These are phyloP conservation scores for Cystofilobasidium macerans DNA, from an alignment of 768 basidiomycete genomes.

Conservation along the genomic window DNA sequence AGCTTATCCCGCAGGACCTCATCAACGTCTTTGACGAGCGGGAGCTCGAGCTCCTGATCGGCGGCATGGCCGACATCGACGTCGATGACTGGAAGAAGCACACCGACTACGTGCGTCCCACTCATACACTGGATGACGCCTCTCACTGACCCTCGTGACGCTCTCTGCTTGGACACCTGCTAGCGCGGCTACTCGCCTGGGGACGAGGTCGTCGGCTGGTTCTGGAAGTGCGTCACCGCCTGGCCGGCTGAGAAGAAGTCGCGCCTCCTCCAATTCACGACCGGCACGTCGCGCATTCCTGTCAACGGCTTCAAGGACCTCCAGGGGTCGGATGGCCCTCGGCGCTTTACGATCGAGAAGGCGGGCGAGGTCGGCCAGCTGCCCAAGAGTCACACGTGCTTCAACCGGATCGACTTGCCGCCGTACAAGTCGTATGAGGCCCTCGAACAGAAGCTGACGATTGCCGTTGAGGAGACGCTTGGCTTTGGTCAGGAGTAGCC, in stretches of 20 bases:
- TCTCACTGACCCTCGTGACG: neutral
- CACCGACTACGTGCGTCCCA: slow-evolving; percentile 60
- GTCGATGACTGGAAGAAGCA: slow-evolving; percentile 99
- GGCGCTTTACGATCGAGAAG: slow-evolving; percentile 97
- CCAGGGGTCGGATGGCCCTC: slow-evolving; percentile 92
- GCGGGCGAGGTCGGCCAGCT: slow-evolving; percentile 91
- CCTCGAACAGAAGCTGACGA: slow-evolving; percentile 85
- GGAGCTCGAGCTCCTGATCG: slow-evolving; percentile 90
- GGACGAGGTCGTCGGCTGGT: slow-evolving; percentile 74
- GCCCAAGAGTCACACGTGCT: slow-evolving; percentile 96
- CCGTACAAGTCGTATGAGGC: slow-evolving; percentile 71
- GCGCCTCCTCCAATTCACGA: slow-evolving; percentile 82
- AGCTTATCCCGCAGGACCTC: slow-evolving; percentile 93
- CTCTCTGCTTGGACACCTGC: neutral
- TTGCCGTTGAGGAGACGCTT: slow-evolving; percentile 44
- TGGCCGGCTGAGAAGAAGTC: slow-evolving; percentile 83
- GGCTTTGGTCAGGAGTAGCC: slow-evolving; percentile 18
- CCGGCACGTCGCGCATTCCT: slow-evolving; percentile 85
- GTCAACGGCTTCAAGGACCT: slow-evolving; percentile 98
- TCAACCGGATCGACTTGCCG: slow-evolving; percentile 84
- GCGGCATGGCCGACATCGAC: slow-evolving; percentile 99
- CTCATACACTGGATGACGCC: too few relatives aligned
- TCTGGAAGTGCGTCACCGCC: slow-evolving; percentile 96
- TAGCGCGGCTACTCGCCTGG: slow-evolving; percentile 34
- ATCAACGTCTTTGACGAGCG: slow-evolving; percentile 98